phyloP scores from a whole-genome alignment of 2,329 filamentous ascomycete species.

The Fusarium acutatum region DNA sequence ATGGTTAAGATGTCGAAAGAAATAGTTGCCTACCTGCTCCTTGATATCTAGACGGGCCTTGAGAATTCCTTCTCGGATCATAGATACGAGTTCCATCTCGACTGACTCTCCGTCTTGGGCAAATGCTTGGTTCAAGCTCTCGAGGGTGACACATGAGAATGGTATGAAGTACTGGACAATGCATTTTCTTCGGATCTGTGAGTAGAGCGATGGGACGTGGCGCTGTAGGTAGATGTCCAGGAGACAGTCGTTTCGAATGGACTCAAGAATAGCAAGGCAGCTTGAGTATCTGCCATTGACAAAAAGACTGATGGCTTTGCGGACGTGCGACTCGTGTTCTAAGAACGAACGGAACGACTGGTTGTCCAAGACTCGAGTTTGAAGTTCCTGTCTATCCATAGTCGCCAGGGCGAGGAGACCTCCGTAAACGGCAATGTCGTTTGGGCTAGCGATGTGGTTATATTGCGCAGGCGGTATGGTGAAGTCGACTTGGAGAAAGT shows the following conservation, averaged over 20 bases:
- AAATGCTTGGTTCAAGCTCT: constrained; percentile 82
- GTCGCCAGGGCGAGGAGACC: constrained; percentile 89
- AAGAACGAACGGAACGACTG: constrained; percentile 83
- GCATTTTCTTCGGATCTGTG: constrained; percentile 83
- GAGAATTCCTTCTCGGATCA: constrained; percentile 78
- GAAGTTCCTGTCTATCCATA: constrained; percentile 82
- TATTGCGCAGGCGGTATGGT: constrained; percentile 61
- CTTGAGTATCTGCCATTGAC: constrained; percentile 88
- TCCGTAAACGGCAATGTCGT: constrained; percentile 92
- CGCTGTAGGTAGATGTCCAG: constrained; percentile 86
- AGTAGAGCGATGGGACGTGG: constrained; percentile 76
- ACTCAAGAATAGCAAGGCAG: constrained; percentile 83
- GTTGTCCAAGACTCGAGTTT: constrained; percentile 81
- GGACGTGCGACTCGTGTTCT: constrained; percentile 92
- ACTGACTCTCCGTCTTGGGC: constrained; percentile 68
- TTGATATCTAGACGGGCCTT: constrained; percentile 87
- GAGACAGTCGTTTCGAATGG: constrained; percentile 85
- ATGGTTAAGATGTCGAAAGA: not conserved
- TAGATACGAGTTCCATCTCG: constrained; percentile 76
- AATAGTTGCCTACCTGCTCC: constrained; percentile 64
- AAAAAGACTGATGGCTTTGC: constrained; percentile 89
- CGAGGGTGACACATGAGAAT: constrained; percentile 85
- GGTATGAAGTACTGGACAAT: constrained; percentile 93
- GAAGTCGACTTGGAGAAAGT: constrained; percentile 73
- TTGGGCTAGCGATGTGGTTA: constrained; percentile 78